Evolutionary conservation across 2,329 filamentous ascomycete species (phyloP).

Genomic region (Aureobasidium sp.): DNA sequence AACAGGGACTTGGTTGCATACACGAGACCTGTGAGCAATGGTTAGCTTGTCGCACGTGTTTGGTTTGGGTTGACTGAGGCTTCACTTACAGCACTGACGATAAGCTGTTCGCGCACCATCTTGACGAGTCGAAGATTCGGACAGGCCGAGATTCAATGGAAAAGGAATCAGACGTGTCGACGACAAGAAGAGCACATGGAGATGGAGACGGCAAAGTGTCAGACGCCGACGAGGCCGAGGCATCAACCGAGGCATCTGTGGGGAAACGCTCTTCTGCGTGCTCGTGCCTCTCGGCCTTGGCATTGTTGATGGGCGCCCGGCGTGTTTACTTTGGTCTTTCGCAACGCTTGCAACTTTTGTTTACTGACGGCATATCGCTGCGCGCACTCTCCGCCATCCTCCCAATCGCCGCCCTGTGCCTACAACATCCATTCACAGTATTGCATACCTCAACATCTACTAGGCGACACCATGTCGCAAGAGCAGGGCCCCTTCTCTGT

Average conservation of each 20-base stretch:
- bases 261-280: not conserved
- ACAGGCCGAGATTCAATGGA: not conserved
- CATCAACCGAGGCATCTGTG: not conserved
- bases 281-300: not conserved
- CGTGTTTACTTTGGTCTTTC: not conserved
- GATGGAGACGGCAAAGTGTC: not conserved
- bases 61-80: not conserved
- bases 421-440: not conserved
- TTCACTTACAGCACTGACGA: slow-evolving; percentile 58
- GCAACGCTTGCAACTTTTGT: not conserved
- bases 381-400: not conserved
- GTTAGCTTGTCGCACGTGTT: slow-evolving; percentile 17
- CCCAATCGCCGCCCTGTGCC: not conserved
- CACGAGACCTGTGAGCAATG: slow-evolving; percentile 40
- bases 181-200: not conserved
- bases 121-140: slow-evolving; percentile 32
- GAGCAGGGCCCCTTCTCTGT: slow-evolving; percentile 84
- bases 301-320: slow-evolving; percentile 1
- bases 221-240: not conserved
- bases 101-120: slow-evolving; percentile 88
- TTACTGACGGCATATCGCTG: slow-evolving; percentile 5
- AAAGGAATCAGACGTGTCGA: not conserved
- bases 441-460: not conserved
- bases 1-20: slow-evolving; percentile 22
- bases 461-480: slow-evolving; percentile 60